Conservation (phyloP, 257 asterid species). For the Leonotis leonurus region DNA sequence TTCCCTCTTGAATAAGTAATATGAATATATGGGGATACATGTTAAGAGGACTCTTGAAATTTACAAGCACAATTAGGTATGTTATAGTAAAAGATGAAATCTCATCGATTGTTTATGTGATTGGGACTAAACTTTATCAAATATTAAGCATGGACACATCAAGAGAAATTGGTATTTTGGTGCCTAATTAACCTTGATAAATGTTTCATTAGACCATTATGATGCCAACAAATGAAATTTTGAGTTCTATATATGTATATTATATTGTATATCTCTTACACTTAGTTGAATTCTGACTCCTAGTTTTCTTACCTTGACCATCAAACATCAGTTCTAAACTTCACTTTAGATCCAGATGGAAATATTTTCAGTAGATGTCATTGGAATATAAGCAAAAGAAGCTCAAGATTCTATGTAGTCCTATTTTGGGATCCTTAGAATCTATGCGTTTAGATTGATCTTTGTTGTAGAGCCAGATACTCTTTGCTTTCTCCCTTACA, state of each 20-base stretch:
- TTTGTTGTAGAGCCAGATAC: constrained; percentile 2
- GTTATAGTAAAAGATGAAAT: too few relatives aligned
- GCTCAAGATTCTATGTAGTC: neutral
- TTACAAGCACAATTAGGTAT: too few relatives aligned
- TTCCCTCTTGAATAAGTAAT: too few relatives aligned
- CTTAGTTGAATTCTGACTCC: neutral
- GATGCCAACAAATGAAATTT: neutral
- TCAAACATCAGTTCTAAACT: neutral
- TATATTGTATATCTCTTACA: neutral
- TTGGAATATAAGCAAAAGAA: neutral
- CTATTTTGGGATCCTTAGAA: neutral
- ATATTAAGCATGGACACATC: too few relatives aligned
- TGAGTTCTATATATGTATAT: neutral
- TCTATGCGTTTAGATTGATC: neutral
- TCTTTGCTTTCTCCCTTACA: neutral
- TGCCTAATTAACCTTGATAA: neutral
- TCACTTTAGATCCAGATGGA: neutral
- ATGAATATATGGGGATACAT: too few relatives aligned
- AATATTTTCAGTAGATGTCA: neutral
- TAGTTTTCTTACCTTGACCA: neutral
- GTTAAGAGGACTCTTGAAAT: too few relatives aligned
- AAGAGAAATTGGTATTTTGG: neutral
- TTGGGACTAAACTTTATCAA: too few relatives aligned
- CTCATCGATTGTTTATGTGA: too few relatives aligned
- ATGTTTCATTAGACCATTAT: neutral